Base-by-base conservation (phyloP, 495 filamentous ascomycete genomes). In the Acidomyces sp. region DNA sequence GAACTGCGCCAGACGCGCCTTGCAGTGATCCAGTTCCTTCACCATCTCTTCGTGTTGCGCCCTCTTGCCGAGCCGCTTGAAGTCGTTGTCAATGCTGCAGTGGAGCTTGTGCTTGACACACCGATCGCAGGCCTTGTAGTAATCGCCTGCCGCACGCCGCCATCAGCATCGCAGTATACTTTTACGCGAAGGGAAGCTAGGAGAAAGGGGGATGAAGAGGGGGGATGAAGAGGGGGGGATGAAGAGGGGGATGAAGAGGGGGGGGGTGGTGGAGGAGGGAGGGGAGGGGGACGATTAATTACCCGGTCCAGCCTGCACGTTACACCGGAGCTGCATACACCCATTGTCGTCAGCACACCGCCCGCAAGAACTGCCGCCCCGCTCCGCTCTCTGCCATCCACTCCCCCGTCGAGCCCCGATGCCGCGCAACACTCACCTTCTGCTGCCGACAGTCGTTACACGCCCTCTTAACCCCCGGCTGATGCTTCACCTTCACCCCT, bases 361-460 rank as follows among this genome's bases (percentile, higher is more conserved):
- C n/a, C 20, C 35, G 20, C 17, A 28, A 18, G 24, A 13, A 39
- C 18, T 28, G 30, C 28, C 23, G 21, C 24, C 22, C 12, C 17
- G 23, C 29, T 16, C 36, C 39, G 22, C 36, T 11, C 10, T 13
- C 51, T 41, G 44, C 37, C 18, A 24, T 23, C 23, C n/a, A 21
- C 7, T 23, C n/a, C 12, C 1, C 45, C 39, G n/a, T 33, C 21
- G 31, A 29, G 31, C 29, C 20, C 15, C 17, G 2, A 32, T 17
- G 34, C 16, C n/a, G n/a, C 13, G 20, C 34, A 5, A 26, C 24
- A 31, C 63, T 63, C 53, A 87, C 84, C 71, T 95, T 94, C 61
- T 94, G 86, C 60, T 95, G 87, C 27, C 85, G 74, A 60, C 87
- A 95, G 57, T 95, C 84, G 62, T 95, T 93, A 58, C 86, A 93